Percentiles rank a stretch among this genome's conserved stretches.
These are phyloP conservation scores for Penicillium sp. DNA, from an alignment of 2,329 filamentous ascomycete genomes.

Conservation along the genomic window DNA sequence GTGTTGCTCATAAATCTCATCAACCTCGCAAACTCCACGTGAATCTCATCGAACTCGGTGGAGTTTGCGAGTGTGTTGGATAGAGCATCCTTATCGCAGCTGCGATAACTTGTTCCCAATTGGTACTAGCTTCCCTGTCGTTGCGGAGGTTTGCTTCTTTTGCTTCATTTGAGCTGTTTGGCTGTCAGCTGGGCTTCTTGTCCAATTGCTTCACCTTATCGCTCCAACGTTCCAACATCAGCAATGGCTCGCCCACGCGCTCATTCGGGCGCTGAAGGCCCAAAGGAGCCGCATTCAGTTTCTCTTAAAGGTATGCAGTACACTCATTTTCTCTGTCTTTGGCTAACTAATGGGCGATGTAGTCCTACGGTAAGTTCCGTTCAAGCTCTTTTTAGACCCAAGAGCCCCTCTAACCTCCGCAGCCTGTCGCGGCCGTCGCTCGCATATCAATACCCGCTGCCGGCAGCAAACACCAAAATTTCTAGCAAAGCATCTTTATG, in stretches of 20 bases:
- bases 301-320: constrained; percentile 68
- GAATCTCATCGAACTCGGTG: neutral
- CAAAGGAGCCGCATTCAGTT: constrained; percentile 77
- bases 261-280: constrained; percentile 47
- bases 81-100: constrained; percentile 1
- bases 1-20: neutral
- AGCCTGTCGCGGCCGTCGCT: constrained; percentile 76
- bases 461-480: constrained; percentile 54
- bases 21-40: too few species aligned
- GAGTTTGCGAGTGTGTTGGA: neutral
- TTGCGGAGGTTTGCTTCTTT: constrained; percentile 34
- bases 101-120: neutral
- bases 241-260: constrained; percentile 50
- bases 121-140: neutral
- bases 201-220: constrained; percentile 20
- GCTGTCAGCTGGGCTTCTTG: neutral
- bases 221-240: neutral
- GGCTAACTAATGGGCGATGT: constrained; percentile 26
- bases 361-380: constrained; percentile 45
- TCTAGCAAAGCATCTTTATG: constrained; percentile 72
- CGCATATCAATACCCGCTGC: constrained; percentile 51
- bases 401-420: constrained; percentile 22
- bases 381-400: neutral
- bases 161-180: constrained; percentile 33
- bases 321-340: constrained; percentile 6